Conservation (phyloP, 139 green algal species). For the Eudorina sp. region DNA sequence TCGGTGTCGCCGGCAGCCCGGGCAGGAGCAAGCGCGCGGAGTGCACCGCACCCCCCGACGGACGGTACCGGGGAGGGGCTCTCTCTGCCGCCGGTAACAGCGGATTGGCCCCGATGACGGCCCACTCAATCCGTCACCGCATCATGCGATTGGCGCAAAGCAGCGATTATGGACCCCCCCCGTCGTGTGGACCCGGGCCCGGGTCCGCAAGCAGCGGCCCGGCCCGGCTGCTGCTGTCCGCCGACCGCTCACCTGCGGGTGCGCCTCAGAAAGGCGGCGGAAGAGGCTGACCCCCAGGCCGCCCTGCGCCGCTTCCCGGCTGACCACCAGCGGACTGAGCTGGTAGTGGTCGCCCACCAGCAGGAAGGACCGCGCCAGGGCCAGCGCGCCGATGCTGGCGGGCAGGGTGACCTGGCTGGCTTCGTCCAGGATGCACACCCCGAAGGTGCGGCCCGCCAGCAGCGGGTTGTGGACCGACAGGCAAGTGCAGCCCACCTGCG, state of each 20-base stretch:
- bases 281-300: constrained; percentile 90
- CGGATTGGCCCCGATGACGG: too few species aligned
- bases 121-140: too few species aligned
- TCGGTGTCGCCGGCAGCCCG: too few species aligned
- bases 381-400: constrained; percentile 79
- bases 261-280: constrained; percentile 80
- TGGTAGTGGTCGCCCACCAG: constrained; percentile 92
- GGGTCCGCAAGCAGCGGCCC: too few species aligned
- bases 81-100: too few species aligned
- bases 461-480: constrained; percentile 77
- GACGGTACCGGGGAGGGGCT: too few species aligned
- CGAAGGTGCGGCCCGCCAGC: constrained; percentile 81
- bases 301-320: constrained; percentile 64
- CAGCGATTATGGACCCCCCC: too few species aligned
- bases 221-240: neutral
- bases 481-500: constrained; percentile 83
- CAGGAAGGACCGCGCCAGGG: constrained; percentile 72
- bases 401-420: constrained; percentile 89
- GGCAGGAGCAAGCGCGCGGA: too few species aligned
- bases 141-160: too few species aligned
- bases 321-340: constrained; percentile 75
- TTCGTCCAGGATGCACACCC: constrained; percentile 97
- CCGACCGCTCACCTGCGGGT: constrained; percentile 75
- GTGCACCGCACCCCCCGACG: too few species aligned
- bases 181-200: too few species aligned